Evolutionary conservation across 352 stramenopile species (phyloP).

Genomic region (Albugo candida): DNA sequence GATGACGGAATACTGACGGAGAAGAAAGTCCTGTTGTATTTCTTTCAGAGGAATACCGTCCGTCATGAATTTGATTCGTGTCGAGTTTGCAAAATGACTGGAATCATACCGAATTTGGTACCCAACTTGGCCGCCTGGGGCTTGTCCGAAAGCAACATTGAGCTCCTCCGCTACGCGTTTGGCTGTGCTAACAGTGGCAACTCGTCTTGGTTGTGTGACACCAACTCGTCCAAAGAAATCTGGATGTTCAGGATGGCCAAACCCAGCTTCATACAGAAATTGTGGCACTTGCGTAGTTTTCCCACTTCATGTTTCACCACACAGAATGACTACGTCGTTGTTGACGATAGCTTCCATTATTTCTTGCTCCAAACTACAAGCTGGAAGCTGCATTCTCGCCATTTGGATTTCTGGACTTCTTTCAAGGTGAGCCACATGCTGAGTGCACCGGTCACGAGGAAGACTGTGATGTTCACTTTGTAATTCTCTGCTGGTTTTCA

Average conservation of each 20-base stretch:
- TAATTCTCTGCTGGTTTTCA: constrained; percentile 46
- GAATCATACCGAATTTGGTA: constrained; percentile 98
- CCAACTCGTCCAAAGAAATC: constrained; percentile 66
- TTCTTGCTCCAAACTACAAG: constrained; percentile 97
- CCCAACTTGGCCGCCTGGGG: constrained; percentile 55
- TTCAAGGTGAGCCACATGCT: constrained; percentile 40
- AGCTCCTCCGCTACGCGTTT: constrained; percentile 96
- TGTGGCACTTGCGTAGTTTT: constrained; percentile 98
- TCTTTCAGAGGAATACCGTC: constrained; percentile 98
- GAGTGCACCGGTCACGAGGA: constrained; percentile 35
- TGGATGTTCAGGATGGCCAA: constrained; percentile 35
- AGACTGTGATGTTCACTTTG: constrained; percentile 22
- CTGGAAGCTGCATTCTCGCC: constrained; percentile 88
- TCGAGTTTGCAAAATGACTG: constrained; percentile 78
- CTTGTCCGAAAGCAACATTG: constrained; percentile 59
- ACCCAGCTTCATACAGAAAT: constrained; percentile 95
- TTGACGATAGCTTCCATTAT: constrained; percentile 94
- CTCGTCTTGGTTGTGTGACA: constrained; percentile 94
- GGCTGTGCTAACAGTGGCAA: constrained; percentile 95
- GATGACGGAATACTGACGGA: constrained; percentile 62
- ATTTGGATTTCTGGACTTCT: constrained; percentile 77
- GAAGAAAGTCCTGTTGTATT: constrained; percentile 76
- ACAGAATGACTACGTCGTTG: constrained; percentile 95
- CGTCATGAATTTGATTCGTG: constrained; percentile 98
- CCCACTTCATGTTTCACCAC: constrained; percentile 94